A percentile compares a stretch with the other conserved stretches of the same genome.
Evolutionary conservation across 306 rosid genomes (phyloP).

Genomic region (Ceratonia siliqua): DNA sequence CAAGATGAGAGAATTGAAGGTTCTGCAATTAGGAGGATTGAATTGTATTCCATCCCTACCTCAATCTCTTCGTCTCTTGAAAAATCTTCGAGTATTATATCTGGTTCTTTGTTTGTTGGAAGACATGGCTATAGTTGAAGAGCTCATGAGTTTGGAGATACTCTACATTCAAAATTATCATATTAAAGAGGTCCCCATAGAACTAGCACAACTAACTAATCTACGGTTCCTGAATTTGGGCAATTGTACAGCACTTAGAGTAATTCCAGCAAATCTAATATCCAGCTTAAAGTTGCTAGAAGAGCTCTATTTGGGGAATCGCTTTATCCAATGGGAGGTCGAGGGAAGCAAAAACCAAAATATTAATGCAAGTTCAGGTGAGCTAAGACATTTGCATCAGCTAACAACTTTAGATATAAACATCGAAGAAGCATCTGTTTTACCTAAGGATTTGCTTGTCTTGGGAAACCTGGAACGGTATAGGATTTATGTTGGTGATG

Average conservation of each 20-base stretch:
- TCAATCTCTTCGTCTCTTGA: neutral
- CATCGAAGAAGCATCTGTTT: neutral
- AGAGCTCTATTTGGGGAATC: slow-evolving; percentile 24
- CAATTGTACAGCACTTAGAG: slow-evolving; percentile 13
- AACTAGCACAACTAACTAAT: slow-evolving; percentile 24
- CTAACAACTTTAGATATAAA: neutral
- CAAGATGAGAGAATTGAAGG: neutral
- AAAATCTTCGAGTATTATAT: neutral
- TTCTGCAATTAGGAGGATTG: neutral
- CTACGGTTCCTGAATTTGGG: slow-evolving; percentile 35
- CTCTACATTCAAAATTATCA: neutral
- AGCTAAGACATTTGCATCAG: slow-evolving; percentile 9
- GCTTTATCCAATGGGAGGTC: neutral
- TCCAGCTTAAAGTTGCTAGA: slow-evolving; percentile 34
- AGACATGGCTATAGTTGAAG: too few species aligned
- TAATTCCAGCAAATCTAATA: slow-evolving; percentile 31
- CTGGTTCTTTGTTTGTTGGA: neutral
- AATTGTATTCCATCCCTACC: neutral
- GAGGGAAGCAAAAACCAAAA: neutral
- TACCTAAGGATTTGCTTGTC: neutral
- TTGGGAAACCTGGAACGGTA: neutral
- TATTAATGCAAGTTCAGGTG: neutral
- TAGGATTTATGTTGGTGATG: neutral
- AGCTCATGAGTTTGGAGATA: neutral
- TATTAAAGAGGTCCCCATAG: slow-evolving; percentile 25